Conservation (phyloP, 176 grass and related monocot species). For the Puccinellia tenuiflora region DNA sequence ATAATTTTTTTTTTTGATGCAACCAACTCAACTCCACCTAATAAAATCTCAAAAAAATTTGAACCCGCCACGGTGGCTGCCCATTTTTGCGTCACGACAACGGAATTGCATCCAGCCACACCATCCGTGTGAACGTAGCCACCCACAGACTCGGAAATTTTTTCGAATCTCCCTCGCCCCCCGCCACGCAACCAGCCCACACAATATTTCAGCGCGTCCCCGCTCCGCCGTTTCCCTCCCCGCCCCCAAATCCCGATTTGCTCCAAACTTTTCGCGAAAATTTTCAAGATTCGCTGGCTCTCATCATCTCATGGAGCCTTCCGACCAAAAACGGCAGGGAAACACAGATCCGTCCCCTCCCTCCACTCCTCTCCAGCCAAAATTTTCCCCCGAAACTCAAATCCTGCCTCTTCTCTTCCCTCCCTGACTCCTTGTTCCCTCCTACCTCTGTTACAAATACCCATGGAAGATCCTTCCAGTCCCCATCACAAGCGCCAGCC, state of each 20-base stretch:
- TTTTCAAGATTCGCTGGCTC: conserved; percentile 5
- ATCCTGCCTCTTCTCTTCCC: not conserved
- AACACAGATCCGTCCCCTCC: not conserved
- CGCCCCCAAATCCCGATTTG: not conserved
- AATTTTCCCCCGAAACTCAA: conserved; percentile 1
- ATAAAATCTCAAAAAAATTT: no score
- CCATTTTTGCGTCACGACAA: no score
- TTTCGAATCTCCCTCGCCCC: conserved; percentile 9
- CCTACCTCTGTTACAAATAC: conserved; percentile 29
- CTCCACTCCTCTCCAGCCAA: not conserved
- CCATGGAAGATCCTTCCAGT: conserved; percentile 16
- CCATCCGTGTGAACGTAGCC: not conserved
- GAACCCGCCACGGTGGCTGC: no score
- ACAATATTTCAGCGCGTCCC: conserved; percentile 1
- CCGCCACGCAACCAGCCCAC: not conserved
- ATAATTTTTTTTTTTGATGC: no score
- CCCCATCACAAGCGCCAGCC: not conserved
- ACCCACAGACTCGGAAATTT: not conserved
- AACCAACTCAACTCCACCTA: no score
- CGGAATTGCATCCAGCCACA: no score
- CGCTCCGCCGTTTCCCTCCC: not conserved
- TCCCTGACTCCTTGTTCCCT: not conserved
- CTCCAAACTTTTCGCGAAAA: not conserved
- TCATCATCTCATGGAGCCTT: not conserved
- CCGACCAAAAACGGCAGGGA: not conserved